These are phyloP conservation scores for Capsicum chinense DNA, from an alignment of 257 asterid species.

Conservation along the genomic window DNA sequence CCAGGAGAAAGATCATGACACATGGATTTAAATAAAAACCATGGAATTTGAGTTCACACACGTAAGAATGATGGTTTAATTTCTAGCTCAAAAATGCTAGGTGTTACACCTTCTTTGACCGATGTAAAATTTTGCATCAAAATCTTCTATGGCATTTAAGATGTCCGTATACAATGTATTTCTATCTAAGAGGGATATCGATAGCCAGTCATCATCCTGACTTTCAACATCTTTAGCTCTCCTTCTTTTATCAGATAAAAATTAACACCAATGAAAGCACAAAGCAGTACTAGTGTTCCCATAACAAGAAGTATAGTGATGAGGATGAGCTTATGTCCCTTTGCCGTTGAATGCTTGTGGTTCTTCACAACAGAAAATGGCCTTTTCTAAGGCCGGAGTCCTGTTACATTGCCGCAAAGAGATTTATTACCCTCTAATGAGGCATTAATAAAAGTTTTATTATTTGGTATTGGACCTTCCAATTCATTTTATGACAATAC, in stretches of 20 bases:
- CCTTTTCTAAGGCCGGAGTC: not conserved
- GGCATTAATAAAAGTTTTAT: not conserved
- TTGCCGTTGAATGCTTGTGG: not conserved
- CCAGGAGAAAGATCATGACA: too few species aligned
- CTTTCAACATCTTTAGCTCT: not conserved
- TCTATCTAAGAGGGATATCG: not conserved
- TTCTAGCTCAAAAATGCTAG: too few species aligned
- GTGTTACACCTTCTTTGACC: not conserved
- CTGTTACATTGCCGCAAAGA: constrained; percentile 22
- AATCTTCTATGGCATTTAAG: not conserved
- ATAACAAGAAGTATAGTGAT: not conserved
- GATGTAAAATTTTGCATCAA: constrained; percentile 14
- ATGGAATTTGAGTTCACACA: too few species aligned
- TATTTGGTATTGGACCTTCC: not conserved
- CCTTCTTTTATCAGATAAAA: not conserved
- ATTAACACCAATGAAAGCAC: not conserved
- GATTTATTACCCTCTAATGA: constrained; percentile 20
- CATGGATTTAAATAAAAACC: too few species aligned
- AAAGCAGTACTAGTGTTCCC: not conserved
- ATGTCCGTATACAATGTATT: constrained; percentile 1
- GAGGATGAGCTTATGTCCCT: constrained; percentile 2
- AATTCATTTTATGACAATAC: not conserved
- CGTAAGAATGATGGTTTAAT: too few species aligned
- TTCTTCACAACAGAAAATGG: not conserved
- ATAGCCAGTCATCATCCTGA: not conserved